Evolutionary conservation across 345 rosid species (phyloP).

Genomic region (Alliaria petiolata): DNA sequence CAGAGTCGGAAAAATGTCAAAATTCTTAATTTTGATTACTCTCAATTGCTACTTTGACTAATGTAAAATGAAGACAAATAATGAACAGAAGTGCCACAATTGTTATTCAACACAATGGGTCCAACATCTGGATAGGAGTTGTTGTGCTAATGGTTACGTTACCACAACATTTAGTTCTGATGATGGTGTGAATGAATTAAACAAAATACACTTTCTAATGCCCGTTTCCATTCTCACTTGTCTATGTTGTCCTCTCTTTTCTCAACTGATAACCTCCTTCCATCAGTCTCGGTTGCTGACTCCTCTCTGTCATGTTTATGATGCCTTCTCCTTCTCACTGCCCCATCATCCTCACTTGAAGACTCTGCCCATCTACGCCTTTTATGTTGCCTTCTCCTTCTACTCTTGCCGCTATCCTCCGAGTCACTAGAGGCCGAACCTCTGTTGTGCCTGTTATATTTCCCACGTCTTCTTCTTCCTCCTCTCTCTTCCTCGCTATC

Average conservation of each 20-base stretch:
- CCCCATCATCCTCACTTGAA: conserved; percentile 28
- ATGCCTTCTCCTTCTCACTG: conserved; percentile 1
- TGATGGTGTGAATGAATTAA: neutral
- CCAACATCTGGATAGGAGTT: neutral
- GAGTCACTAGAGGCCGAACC: conserved; percentile 29
- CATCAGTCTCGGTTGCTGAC: conserved; percentile 17
- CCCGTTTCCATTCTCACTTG: conserved; percentile 6
- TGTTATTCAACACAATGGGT: neutral
- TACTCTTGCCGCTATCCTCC: conserved; percentile 30
- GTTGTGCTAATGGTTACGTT: neutral
- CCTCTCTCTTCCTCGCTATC: conserved; percentile 28
- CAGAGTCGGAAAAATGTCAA: neutral
- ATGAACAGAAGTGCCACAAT: neutral
- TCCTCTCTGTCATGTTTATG: conserved; percentile 13
- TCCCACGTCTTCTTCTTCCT: conserved; percentile 34
- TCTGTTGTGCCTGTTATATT: conserved; percentile 37
- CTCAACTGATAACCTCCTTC: conserved; percentile 17
- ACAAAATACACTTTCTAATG: neutral
- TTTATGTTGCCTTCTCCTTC: conserved; percentile 36
- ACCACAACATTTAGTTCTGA: neutral
- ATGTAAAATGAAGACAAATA: neutral
- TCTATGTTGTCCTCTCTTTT: conserved; percentile 3
- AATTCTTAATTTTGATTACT: no score
- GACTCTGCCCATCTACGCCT: conserved; percentile 25
- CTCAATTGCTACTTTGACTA: neutral